Evolutionary conservation across 163 green algal species (phyloP), one percentile per base, ranked within the genome.

Genomic region (Chloromonas sp.): DNA sequence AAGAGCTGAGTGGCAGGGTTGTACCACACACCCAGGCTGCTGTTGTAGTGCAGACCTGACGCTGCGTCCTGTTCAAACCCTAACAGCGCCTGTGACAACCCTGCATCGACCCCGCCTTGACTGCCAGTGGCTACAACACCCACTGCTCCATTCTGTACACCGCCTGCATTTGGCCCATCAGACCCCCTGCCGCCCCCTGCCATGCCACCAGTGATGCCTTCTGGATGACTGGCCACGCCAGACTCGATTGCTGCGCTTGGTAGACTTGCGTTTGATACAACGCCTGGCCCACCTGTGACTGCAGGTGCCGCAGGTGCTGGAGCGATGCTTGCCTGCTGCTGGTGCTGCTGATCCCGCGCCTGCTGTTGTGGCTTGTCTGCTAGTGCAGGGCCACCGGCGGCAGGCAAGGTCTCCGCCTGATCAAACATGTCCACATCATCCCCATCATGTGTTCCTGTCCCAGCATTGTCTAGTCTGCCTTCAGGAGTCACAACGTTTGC

Each of bases 381-480:
- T 36, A 36, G 36, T 36, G 36, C 36, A 36, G 36, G 36, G 36
- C 36, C 36, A 36, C n/a, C n/a, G n/a, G n/a, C n/a, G n/a, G n/a
- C n/a, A n/a, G n/a, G n/a, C n/a, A n/a, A n/a, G n/a, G n/a, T n/a
- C n/a, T n/a, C 85, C 1, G 58, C 85, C 0, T 57, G 81, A 0
- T 61, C 85, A 60, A 87, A 87, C 81, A 87, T 87, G 74, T 87
- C 85, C 0, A 85, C 82, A 58, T 88, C 82, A 0, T 58, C 82
- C 2, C 82, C 85, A 60, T 61, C 70, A 0, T 81, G 76, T 1
- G 66, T 60, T 1, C 14, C 66, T 0, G 0, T 0, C 0, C 1
- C 15, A 60, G 14, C 66, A 5, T 74, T 74, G 66, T 11, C 11
- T 5, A 74, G 66, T 11, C 66, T 36, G 36, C 36, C 36, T 36